Evolutionary conservation across 2,329 filamentous ascomycete genomes (phyloP), one percentile per base, ranked within the genome.

Genomic region (Claviceps pusilla): DNA sequence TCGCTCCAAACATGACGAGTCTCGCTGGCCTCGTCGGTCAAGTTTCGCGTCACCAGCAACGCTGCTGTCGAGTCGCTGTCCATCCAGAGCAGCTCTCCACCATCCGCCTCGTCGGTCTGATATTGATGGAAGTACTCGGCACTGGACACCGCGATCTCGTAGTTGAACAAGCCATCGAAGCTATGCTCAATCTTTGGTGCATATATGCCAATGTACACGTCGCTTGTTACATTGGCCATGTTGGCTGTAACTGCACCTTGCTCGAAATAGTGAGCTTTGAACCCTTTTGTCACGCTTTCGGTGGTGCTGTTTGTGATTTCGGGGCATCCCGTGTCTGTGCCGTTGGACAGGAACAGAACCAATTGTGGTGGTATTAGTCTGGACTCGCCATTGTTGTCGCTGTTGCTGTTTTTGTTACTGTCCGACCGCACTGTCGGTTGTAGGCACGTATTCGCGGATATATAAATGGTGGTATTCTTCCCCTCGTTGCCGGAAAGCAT

Each of bases 361-460:
- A 97, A 76, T 62, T 95, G 89, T 1, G 86, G 84, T 12, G 86
- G 78, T 31, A 42, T 43, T 49, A 4, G n/a, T 12, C 7, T 7
- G 16, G 47, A 37, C 9, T 35, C 37, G 31, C 37, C 31, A 6
- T 16, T 29, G 24, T 47, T 47, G 6, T 47, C 16, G 11, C 16
- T 16, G 24, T 29, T 47, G 12, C 28, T 29, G 10, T 50, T 24
- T 1, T 19, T 14, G 49, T 59, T 56, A n/a, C 35, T 50, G 50
- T 53, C 48, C 1, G 35, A 35, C 24, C 52, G 31, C 33, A 50
- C 24, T 28, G 46, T 65, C 12, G 91, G 93, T 62, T 94, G 89
- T 31, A 80, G 69, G 68, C 93, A 98, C 1, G 87, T 90, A 60
- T 89, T 97, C 47, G 89, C 82, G 2, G 89, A 89, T 53, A 98